Evolutionary conservation across 164 flowering plant species (phyloP), one percentile per base, ranked within the genome.

Genomic region (Chloranthus sessilifolius): DNA sequence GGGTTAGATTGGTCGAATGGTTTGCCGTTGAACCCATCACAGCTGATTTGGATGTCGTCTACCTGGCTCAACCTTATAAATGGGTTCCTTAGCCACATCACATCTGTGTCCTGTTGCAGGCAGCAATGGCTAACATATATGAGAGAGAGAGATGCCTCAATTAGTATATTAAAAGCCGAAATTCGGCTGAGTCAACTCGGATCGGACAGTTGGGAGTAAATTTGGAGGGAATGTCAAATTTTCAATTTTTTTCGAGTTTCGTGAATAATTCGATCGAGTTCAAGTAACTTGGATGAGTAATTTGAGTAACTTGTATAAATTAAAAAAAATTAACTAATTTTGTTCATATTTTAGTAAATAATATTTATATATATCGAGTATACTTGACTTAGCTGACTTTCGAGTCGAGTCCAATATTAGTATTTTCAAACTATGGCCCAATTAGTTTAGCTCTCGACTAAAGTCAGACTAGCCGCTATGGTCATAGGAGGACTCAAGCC

Each of bases 1-100:
- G 27, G 45, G 31, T 78, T 68, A 1, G 15, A 1, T 7, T 51
- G 25, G 2, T 76, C 53, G 35, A 53, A 22, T 23, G 68, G 66
- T 29, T 69, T 23, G 20, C 82, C 80, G 38, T 62, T 60, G 70
- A 65, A 77, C 2, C 0, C 1, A 45, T 85, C 88, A 14, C 69
- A 60, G 46, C 86, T 80, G 39, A 85, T 67, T 41, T 85, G 82
- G 19, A 85, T 56, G 55, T 81, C 94, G 2, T 46, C 66, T 46
- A 77, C 55, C 8, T 14, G 38, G 52, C 61, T 58, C 17, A 84
- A 56, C 9, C 29, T 41, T 16, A 33, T 1, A 28, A 78, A 70
- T 16, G 94, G 94, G 51, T 78, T 71, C 44, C 86, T 66, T 5
- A 84, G 53, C 94, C 94, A 85, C 72, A 82, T 55, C 14, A 80